A percentile compares a stretch with the other conserved stretches of the same genome.
Conservation (phyloP, 331 rosid genomes). For the Cucumis variabilis region DNA sequence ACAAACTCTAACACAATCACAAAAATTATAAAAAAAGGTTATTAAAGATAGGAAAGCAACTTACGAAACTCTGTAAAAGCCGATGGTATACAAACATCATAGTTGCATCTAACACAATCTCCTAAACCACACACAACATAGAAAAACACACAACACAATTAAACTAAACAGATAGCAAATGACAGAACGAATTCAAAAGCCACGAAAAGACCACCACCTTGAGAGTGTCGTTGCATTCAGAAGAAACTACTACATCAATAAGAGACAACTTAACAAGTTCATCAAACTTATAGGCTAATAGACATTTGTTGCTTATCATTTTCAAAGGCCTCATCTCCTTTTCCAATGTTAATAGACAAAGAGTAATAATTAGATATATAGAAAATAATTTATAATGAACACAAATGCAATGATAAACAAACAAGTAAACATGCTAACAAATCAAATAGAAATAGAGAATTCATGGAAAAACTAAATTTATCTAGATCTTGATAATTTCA, state of each 20-base stretch:
- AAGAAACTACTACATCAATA: slow-evolving; percentile 52
- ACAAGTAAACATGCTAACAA: too few relatives aligned
- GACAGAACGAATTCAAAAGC: background rate
- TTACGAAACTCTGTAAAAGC: slow-evolving; percentile 67
- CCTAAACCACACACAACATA: slow-evolving; percentile 42
- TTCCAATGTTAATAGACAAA: too few relatives aligned
- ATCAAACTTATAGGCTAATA: slow-evolving; percentile 50
- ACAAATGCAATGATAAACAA: too few relatives aligned
- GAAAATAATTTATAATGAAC: too few relatives aligned
- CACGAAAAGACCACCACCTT: slow-evolving; percentile 49
- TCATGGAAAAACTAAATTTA: too few relatives aligned
- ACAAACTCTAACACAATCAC: background rate
- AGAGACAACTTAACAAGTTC: slow-evolving; percentile 62
- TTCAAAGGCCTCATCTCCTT: too few relatives aligned
- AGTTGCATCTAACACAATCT: slow-evolving; percentile 74
- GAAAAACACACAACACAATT: background rate
- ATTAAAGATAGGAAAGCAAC: slow-evolving; percentile 28
- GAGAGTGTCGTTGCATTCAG: slow-evolving; percentile 57
- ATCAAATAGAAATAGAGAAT: too few relatives aligned
- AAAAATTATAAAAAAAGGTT: background rate
- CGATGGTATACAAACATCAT: slow-evolving; percentile 86
- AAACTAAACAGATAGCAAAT: background rate
- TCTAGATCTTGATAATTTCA: too few relatives aligned
- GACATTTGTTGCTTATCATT: too few relatives aligned
- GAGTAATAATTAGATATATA: too few relatives aligned